A percentile compares a stretch with the other conserved stretches of the same genome.
Conservation (phyloP, 1,139 yeast genomes). For the Geotrichum fermentans region DNA sequence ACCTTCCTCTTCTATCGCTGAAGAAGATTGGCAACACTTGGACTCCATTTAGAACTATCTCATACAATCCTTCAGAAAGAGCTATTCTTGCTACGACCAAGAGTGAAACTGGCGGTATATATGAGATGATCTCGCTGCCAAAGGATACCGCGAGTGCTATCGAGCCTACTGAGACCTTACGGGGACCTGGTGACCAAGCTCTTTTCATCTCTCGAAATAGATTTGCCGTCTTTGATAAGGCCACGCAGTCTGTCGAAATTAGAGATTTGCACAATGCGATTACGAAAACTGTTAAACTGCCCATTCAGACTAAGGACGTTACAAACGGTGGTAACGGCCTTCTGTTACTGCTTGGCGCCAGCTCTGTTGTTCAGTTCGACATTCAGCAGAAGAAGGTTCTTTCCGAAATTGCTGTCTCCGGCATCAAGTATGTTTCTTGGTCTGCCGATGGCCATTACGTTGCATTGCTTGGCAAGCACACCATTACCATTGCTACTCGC, state of each 20-base stretch:
- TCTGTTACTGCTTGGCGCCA: conserved; percentile 66
- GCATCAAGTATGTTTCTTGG: conserved; percentile 86
- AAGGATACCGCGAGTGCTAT: conserved; percentile 88
- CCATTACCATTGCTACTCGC: conserved; percentile 80
- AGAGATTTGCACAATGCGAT: conserved; percentile 76
- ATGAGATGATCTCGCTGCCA: conserved; percentile 74
- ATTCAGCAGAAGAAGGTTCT: conserved; percentile 86
- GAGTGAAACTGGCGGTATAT: conserved; percentile 55
- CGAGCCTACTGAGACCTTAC: conserved; percentile 74
- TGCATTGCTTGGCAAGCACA: conserved; percentile 88
- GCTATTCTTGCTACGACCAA: conserved; percentile 80
- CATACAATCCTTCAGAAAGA: conserved; percentile 90
- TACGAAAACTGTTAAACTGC: conserved; percentile 77
- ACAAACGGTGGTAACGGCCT: conserved; percentile 78
- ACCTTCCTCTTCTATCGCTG: conserved; percentile 76
- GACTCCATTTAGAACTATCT: conserved; percentile 77
- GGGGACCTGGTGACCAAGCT: conserved; percentile 83
- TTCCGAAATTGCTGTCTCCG: conserved; percentile 58
- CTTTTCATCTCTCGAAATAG: conserved; percentile 90
- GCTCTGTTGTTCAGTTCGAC: conserved; percentile 76
- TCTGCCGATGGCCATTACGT: conserved; percentile 81
- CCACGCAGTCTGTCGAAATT: conserved; percentile 64
- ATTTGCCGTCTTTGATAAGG: conserved; percentile 72
- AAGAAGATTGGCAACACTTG: conserved; percentile 81
- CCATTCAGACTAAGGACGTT: conserved; percentile 66